Evolutionary conservation across 2,329 filamentous ascomycete species (phyloP).

Genomic region (Tolypocladium endophyticum): DNA sequence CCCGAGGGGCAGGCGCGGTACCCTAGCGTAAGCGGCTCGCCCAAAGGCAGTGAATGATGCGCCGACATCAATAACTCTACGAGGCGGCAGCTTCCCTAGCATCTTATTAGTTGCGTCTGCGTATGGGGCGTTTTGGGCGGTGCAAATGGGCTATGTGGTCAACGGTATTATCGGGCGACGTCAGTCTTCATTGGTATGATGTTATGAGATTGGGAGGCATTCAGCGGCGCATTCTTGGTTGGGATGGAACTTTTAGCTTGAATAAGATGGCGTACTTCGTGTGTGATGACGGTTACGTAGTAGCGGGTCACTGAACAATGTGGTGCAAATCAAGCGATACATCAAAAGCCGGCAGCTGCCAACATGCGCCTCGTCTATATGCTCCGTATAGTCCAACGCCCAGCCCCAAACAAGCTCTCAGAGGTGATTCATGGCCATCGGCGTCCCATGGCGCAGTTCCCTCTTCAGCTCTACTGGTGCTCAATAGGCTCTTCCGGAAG

Average conservation of each 20-base stretch:
- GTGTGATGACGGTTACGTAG: not conserved
- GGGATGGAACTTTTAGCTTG: not conserved
- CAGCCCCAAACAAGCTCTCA: not conserved
- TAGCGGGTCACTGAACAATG: not conserved
- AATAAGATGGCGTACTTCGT: not conserved
- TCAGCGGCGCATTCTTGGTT: not conserved
- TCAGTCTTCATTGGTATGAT: not conserved
- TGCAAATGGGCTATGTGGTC: not conserved
- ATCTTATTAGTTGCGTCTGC: not conserved
- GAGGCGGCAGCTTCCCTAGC: not conserved
- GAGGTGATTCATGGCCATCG: not conserved
- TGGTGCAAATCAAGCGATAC: not conserved
- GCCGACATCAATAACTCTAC: not conserved
- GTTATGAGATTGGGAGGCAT: not conserved
- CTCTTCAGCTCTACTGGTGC: conserved; percentile 31
- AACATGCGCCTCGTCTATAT: not conserved
- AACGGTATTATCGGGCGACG: not conserved
- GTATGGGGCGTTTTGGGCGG: not conserved
- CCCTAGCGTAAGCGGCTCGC: not conserved
- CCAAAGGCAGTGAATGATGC: not conserved
- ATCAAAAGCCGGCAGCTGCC: not conserved
- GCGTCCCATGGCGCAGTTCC: not conserved
- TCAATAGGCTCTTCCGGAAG: conserved; percentile 79
- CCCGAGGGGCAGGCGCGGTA: not conserved
- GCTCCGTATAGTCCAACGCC: not conserved